Conservation (phyloP, 2,329 filamentous ascomycete genomes). For the Cercospora canescens region DNA sequence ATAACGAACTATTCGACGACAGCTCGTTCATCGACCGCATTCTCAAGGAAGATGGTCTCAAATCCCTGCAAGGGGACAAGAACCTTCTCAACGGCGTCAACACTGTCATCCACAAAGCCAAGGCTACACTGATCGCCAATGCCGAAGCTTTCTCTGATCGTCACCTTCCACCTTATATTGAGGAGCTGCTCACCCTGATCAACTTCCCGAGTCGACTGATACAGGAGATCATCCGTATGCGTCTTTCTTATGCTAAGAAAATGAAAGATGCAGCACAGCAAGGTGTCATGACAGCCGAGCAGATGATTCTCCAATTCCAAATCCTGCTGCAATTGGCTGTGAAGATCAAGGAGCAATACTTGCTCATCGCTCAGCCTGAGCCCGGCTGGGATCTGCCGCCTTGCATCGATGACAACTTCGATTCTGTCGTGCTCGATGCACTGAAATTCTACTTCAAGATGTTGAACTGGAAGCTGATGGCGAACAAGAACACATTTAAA, state of each 20-base stretch:
- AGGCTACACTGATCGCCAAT: conserved; percentile 84
- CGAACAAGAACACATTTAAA: conserved; percentile 99
- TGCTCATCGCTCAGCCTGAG: conserved; percentile 79
- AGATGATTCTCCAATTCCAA: conserved; percentile 97
- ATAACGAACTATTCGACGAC: conserved; percentile 79
- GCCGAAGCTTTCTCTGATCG: conserved; percentile 81
- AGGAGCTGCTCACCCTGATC: conserved; percentile 92
- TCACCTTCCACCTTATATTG: conserved; percentile 92
- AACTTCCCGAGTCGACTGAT: conserved; percentile 96
- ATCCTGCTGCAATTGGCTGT: conserved; percentile 89
- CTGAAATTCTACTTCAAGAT: conserved; percentile 98
- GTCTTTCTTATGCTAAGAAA: conserved; percentile 86
- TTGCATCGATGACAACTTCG: conserved; percentile 95
- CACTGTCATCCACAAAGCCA: conserved; percentile 88
- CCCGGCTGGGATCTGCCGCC: conserved; percentile 93
- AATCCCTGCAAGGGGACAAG: conserved; percentile 79
- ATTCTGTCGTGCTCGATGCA: conserved; percentile 85
- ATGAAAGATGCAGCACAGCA: conserved; percentile 95
- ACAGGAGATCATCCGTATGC: conserved; percentile 92
- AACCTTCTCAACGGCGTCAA: conserved; percentile 86
- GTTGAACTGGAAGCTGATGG: conserved; percentile 94
- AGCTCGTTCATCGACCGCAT: conserved; percentile 92
- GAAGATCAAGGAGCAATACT: conserved; percentile 86
- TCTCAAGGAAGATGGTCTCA: conserved; percentile 92
- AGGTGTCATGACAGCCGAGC: conserved; percentile 90